Conservation (phyloP, 768 basidiomycete species). For the Multifurca ochricompacta region DNA sequence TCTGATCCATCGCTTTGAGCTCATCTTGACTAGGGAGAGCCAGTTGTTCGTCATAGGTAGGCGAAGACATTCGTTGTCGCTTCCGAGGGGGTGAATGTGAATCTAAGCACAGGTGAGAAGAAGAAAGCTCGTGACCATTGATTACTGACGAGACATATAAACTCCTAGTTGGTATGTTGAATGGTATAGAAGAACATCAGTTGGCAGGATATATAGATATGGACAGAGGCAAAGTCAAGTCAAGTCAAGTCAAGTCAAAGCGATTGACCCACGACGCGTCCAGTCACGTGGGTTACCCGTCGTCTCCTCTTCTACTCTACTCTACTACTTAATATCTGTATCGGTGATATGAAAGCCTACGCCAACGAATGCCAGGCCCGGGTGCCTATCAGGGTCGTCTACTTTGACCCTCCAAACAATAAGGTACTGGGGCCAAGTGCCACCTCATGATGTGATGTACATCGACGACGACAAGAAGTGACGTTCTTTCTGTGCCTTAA, state of each 20-base stretch:
- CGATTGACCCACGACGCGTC: too few relatives aligned
- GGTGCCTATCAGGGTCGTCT: too few relatives aligned
- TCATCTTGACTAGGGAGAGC: slow-evolving; percentile 41
- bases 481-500: too few relatives aligned
- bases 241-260: background rate
- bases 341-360: too few relatives aligned
- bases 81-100: slow-evolving; percentile 42
- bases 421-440: too few relatives aligned
- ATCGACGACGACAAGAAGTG: too few relatives aligned
- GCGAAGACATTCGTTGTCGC: slow-evolving; percentile 54
- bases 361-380: too few relatives aligned
- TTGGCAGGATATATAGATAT: background rate
- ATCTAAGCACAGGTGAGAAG: slow-evolving; percentile 8
- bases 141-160: slow-evolving; percentile 1
- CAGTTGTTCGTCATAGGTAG: slow-evolving; percentile 40
- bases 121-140: background rate
- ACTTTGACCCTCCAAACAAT: too few relatives aligned
- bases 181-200: background rate
- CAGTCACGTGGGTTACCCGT: too few relatives aligned
- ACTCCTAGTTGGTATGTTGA: background rate
- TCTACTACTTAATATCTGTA: too few relatives aligned
- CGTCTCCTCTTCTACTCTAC: too few relatives aligned
- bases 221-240: background rate
- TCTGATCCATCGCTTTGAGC: background rate
- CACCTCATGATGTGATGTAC: too few relatives aligned